Conservation (phyloP, 1,284 basidiomycete genomes). For the Tilletiaria anomala region DNA sequence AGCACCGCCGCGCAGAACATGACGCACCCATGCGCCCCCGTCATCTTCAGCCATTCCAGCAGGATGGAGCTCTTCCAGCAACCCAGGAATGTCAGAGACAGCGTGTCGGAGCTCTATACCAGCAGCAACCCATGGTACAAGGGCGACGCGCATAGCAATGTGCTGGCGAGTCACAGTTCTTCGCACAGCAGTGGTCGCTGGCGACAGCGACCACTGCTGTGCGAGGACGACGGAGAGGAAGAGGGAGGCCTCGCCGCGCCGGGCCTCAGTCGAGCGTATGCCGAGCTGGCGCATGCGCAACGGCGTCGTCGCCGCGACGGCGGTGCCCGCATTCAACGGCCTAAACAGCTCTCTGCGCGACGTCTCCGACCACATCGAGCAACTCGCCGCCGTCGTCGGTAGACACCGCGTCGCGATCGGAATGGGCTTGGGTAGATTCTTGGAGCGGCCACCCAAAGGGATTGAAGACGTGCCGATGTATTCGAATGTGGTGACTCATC, state of each 20-base stretch:
- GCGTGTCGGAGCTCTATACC: slow-evolving; percentile 14
- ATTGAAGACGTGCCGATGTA: slow-evolving; percentile 10
- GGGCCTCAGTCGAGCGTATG: slow-evolving; percentile 2
- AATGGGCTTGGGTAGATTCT: slow-evolving; percentile 10
- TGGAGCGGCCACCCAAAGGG: slow-evolving; percentile 2
- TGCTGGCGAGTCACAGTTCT: slow-evolving; percentile 30
- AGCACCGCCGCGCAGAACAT: slow-evolving; percentile 17
- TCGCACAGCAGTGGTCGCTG: slow-evolving; percentile 29
- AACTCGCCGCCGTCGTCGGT: slow-evolving; percentile 8
- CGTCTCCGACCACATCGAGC: slow-evolving; percentile 12
- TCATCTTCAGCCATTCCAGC: not conserved
- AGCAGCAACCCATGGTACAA: too few species aligned
- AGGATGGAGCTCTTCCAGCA: not conserved
- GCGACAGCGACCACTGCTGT: slow-evolving; percentile 15
- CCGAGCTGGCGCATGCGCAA: slow-evolving; percentile 1
- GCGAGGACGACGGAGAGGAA: slow-evolving; percentile 12
- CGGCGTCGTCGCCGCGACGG: slow-evolving; percentile 6
- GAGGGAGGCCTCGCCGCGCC: too few species aligned
- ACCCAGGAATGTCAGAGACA: not conserved
- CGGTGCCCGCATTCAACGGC: slow-evolving; percentile 7
- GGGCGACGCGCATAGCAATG: too few species aligned
- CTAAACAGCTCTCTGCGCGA: slow-evolving; percentile 3
- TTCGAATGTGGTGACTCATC: slow-evolving; percentile 4
- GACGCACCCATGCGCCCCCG: not conserved
- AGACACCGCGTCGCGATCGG: slow-evolving; percentile 8